Conservation (phyloP, 345 rosid genomes). For the Isatis tinctoria region DNA sequence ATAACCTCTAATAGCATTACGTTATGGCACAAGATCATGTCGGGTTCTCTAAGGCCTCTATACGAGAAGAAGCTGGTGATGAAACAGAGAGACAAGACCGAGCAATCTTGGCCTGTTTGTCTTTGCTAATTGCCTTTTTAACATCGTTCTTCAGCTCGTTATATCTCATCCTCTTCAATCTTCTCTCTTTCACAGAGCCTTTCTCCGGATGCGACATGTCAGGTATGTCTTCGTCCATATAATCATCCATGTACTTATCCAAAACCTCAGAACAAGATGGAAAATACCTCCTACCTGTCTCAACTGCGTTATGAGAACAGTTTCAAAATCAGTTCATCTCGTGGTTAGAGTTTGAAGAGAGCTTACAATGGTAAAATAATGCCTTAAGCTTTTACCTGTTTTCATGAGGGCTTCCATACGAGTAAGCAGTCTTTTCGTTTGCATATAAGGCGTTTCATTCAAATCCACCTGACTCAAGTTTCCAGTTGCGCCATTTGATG, state of each 20-base stretch:
- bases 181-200: slow-evolving; percentile 61
- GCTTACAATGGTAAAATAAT: neutral
- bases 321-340: neutral
- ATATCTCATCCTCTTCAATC: slow-evolving; percentile 60
- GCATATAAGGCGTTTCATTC: slow-evolving; percentile 80
- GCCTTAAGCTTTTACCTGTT: slow-evolving; percentile 55
- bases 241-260: slow-evolving; percentile 71
- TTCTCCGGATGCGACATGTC: slow-evolving; percentile 73
- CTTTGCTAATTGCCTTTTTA: slow-evolving; percentile 75
- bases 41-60: slow-evolving; percentile 17
- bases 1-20: neutral
- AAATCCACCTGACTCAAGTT: slow-evolving; percentile 77
- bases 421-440: slow-evolving; percentile 55
- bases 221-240: slow-evolving; percentile 75
- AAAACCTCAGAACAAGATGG: slow-evolving; percentile 83
- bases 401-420: slow-evolving; percentile 87
- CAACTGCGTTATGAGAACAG: slow-evolving; percentile 48
- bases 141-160: slow-evolving; percentile 81
- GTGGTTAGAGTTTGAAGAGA: neutral
- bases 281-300: slow-evolving; percentile 78
- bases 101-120: slow-evolving; percentile 58
- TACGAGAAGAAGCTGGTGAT: slow-evolving; percentile 54
- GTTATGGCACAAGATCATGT: slow-evolving; percentile 4
- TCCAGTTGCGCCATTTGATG: slow-evolving; percentile 54
- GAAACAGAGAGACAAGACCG: slow-evolving; percentile 56